These are phyloP conservation scores for Russula sp. DNA, from an alignment of 768 basidiomycete species.

Conservation along the genomic window DNA sequence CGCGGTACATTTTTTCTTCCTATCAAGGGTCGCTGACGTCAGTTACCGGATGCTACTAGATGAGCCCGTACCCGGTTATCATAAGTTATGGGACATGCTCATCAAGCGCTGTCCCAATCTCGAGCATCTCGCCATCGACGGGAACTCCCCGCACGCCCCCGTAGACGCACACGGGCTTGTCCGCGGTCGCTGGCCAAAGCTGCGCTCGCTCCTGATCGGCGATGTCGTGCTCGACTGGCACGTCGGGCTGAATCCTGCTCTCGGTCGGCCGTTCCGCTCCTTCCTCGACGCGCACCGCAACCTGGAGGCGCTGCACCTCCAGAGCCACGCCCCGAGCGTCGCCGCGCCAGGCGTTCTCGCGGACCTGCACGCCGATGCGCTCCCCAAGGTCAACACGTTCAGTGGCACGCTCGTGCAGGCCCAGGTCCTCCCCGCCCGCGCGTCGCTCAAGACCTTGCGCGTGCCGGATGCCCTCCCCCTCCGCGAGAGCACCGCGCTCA, in stretches of 20 bases:
- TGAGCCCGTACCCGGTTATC: conserved; percentile 40
- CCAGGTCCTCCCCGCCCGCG: conserved; percentile 45
- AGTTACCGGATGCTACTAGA: conserved; percentile 32
- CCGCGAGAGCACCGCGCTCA: conserved; percentile 59
- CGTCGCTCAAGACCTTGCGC: conserved; percentile 46
- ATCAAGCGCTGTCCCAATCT: conserved; percentile 57
- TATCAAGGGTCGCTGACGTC: neutral
- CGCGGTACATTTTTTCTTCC: conserved; percentile 41
- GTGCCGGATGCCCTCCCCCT: conserved; percentile 63
- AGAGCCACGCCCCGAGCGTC: conserved; percentile 30
- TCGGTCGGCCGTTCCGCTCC: conserved; percentile 51
- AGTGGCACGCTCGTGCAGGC: conserved; percentile 63
- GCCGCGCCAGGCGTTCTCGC: conserved; percentile 19
- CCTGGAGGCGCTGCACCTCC: conserved; percentile 46
- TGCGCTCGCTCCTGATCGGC: conserved; percentile 56
- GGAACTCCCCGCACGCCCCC: conserved; percentile 44
- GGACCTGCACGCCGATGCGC: conserved; percentile 24
- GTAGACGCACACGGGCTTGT: conserved; percentile 52
- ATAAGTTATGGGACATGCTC: conserved; percentile 66
- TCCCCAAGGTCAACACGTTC: conserved; percentile 41
- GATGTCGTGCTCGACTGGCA: conserved; percentile 60
- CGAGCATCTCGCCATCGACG: conserved; percentile 55
- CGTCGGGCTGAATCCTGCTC: conserved; percentile 31
- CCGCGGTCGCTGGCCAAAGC: conserved; percentile 58
- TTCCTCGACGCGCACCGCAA: conserved; percentile 63